phyloP scores from a whole-genome alignment of 768 basidiomycete species.

The Tylopilus vinaceipallidus region DNA sequence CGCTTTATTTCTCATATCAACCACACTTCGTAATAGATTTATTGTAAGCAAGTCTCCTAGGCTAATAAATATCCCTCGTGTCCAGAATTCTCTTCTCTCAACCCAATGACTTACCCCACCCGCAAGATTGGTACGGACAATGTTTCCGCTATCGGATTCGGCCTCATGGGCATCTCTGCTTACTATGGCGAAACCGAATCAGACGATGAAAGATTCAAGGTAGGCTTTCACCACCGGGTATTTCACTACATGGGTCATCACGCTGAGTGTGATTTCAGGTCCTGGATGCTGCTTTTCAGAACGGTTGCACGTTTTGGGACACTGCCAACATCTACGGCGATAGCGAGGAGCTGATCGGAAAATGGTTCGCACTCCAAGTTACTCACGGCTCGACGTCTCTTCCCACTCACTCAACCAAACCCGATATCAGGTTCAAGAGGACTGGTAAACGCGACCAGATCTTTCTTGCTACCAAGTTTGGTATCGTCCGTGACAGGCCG shows the following conservation, averaged over 20 bases:
- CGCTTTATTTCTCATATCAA: too few relatives aligned
- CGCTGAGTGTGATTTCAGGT: constrained; percentile 26
- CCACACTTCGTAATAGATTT: too few relatives aligned
- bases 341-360: constrained; percentile 44
- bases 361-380: too few relatives aligned
- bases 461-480: constrained; percentile 65
- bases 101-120: constrained; percentile 29
- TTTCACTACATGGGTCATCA: too few relatives aligned
- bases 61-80: too few relatives aligned
- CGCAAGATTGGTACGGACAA: constrained; percentile 44
- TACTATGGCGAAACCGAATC: constrained; percentile 43
- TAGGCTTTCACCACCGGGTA: constrained; percentile 14
- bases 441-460: constrained; percentile 47
- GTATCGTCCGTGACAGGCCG: constrained; percentile 29
- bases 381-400: too few relatives aligned
- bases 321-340: constrained; percentile 43
- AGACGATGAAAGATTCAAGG: constrained; percentile 63
- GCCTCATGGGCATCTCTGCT: constrained; percentile 55
- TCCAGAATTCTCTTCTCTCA: too few relatives aligned
- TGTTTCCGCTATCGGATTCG: constrained; percentile 52
- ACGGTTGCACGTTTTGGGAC: constrained; percentile 48
- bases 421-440: constrained; percentile 39
- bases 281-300: constrained; percentile 40
- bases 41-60: too few relatives aligned
- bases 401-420: too few relatives aligned